Percentiles rank a stretch among this genome's conserved stretches.
These are phyloP conservation scores for Heteromeles arbutifolia DNA, from an alignment of 306 rosid species.

Conservation along the genomic window DNA sequence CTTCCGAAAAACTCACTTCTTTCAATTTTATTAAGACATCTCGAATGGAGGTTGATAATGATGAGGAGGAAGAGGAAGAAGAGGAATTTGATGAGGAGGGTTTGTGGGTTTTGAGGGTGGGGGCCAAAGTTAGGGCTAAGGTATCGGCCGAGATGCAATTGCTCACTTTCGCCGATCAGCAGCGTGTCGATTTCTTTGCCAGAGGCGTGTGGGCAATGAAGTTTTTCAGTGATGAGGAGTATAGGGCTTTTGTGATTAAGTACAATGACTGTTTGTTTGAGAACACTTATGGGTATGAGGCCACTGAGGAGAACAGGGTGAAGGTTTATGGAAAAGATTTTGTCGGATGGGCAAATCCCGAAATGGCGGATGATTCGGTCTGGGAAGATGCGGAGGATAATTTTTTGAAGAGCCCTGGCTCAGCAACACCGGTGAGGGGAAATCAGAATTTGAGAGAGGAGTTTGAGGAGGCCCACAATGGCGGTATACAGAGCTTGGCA, in stretches of 20 bases:
- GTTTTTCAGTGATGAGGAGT: conserved; percentile 54
- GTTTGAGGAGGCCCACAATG: conserved; percentile 86
- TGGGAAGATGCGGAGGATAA: conserved; percentile 90
- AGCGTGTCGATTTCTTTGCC: conserved; percentile 79
- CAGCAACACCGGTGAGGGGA: conserved; percentile 43
- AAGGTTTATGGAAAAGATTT: conserved; percentile 90
- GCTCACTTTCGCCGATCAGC: conserved; percentile 44
- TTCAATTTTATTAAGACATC: conserved; percentile 48
- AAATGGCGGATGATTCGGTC: conserved; percentile 79
- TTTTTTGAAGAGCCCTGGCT: conserved; percentile 53
- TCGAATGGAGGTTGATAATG: conserved; percentile 16
- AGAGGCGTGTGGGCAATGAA: conserved; percentile 94
- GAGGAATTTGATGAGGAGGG: conserved; percentile 34
- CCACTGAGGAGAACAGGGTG: conserved; percentile 61
- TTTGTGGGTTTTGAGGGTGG: conserved; percentile 67
- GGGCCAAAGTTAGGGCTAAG: conserved; percentile 37
- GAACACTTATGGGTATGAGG: conserved; percentile 62
- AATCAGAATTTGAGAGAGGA: conserved; percentile 71
- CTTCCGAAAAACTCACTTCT: conserved; percentile 59
- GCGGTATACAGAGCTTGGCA: conserved; percentile 87
- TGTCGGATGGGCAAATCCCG: conserved; percentile 83
- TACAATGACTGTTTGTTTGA: conserved; percentile 70
- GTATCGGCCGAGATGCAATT: conserved; percentile 55
- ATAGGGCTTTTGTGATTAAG: conserved; percentile 38
- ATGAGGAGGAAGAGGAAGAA: conserved; percentile 30